These are phyloP conservation scores for Collybiopsis confluens DNA, from an alignment of 768 basidiomycete genomes.

Conservation along the genomic window DNA sequence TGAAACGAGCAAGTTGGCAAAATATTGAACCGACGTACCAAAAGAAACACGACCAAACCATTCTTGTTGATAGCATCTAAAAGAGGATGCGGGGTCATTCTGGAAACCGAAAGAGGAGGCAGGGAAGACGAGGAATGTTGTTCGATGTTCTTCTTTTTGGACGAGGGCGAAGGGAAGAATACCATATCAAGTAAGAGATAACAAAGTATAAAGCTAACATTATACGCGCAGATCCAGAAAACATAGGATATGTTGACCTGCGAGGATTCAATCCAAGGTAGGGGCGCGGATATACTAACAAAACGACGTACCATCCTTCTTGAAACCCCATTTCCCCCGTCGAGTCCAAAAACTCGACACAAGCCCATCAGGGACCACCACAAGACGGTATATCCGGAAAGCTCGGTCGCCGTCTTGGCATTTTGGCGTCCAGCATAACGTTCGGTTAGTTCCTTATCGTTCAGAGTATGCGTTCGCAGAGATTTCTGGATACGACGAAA, in stretches of 20 bases:
- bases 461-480: conserved; percentile 14
- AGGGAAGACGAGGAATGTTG: conserved; percentile 13
- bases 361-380: conserved; percentile 60
- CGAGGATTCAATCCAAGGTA: neutral
- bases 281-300: neutral
- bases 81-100: conserved; percentile 39
- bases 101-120: conserved; percentile 8
- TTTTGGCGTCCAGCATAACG: conserved; percentile 45
- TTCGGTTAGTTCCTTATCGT: conserved; percentile 9
- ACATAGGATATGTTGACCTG: conserved; percentile 90
- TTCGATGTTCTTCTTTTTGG: conserved; percentile 20
- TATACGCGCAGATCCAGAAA: conserved; percentile 86
- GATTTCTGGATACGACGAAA: conserved; percentile 53
- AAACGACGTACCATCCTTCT: conserved; percentile 35
- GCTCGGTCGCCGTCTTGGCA: conserved; percentile 72
- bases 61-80: conserved; percentile 84
- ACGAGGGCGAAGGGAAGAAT: conserved; percentile 52
- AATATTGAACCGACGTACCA: no score
- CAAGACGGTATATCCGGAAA: conserved; percentile 69
- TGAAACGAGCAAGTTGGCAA: no score
- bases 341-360: neutral
- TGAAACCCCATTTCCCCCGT: conserved; percentile 36
- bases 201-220: conserved; percentile 76
- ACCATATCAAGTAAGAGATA: conserved; percentile 75
- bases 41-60: conserved; percentile 71